Base-by-base conservation (phyloP, 2,329 filamentous ascomycete genomes). In the Tolypocladium endophyticum region DNA sequence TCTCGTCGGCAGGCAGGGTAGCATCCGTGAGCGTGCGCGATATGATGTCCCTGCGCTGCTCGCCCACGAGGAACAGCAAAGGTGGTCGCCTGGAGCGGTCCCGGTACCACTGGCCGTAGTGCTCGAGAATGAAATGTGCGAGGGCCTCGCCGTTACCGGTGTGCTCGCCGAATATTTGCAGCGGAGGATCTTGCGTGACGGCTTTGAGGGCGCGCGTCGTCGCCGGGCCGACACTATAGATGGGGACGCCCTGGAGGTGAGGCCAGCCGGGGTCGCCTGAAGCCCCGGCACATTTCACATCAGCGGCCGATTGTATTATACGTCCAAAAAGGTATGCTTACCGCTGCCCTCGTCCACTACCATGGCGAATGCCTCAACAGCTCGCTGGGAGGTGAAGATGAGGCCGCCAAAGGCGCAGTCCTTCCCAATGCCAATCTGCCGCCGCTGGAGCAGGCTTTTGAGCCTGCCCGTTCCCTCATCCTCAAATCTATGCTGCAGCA, bases 21-120 rank as follows among this genome's bases (percentile, higher is more conserved):
- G 76, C 69, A 45, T 83, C 81, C 78, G 86, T 89, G 43, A 97
- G 76, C 1, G 84, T 90, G 66, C 83, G 89, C 1, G 94, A 92
- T 63, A 99, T 96, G 64, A 96, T 85, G 71, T 97, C 94, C 53
- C 94, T 79, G 59, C 92, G 83, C 70, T 92, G 89, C 70, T 97
- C 93, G 25, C 94, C 94, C 0, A 96, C 92, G 18, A 95, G 81
- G 71, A 97, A 99, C 1, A 97, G 76, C 6, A 97, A 72, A 0
- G 88, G 82, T 0, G 84, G 85, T 66, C 85, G 84, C 18, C 65
- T 67, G 14, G 70, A 56, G 56, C 72, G 69, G 43, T 71, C 71
- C 41, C 69, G 63, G 64, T 84, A 80, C 77, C 79, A 81, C 56
- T 74, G 68, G 30, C 67, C 83, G 69, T 96, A 96, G 70, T 96